Evolutionary conservation across 352 stramenopile species (phyloP), one percentile per base, ranked within the genome.

Genomic region (Globisporangium perplexum): DNA sequence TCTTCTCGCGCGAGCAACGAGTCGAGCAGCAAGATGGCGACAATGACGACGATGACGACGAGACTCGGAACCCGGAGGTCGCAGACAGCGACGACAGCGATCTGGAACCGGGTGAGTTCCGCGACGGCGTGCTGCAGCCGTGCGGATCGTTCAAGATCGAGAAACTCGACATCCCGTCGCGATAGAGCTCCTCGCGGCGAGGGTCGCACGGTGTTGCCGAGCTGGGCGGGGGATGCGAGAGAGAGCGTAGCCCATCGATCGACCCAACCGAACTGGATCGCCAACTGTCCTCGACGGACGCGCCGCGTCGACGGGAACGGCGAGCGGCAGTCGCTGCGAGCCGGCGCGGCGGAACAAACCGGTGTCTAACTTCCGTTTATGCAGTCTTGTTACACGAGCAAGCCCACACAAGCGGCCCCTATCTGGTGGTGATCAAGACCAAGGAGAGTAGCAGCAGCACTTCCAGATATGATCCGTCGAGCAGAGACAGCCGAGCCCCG

Each of bases 321-420:
- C n/a, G n/a, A n/a, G n/a, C n/a, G n/a, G n/a, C n/a, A n/a, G n/a
- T n/a, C n/a, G n/a, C 12, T 11, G 35, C 35, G 35, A 41, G 1
- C 12, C n/a, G 6, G 12, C 23, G 22, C 43, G 22, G 22, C 22
- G 58, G 57, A 82, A 83, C 46, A 46, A 60, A 31, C 56, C 49
- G 77, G 75, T 78, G 66, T 90, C 77, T 88, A 90, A 90, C 77
- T 82, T 83, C 77, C 62, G 60, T 55, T 48, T 64, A 56, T 46
- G 48, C 63, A 56, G 65, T 71, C 47, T 45, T 53, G 47, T 53
- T 53, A 53, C 45, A 14, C 23, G n/a, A 52, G 17, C 4, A 30
- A 53, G 24, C 22, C 54, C 62, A 64, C 67, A 68, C 62, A 72
- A 71, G 64, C 74, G 72, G 68, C 68, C 76, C 77, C 80, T 84